phyloP scores from a whole-genome alignment of 2,329 filamentous ascomycete genomes.

The Penicillium sp. region DNA sequence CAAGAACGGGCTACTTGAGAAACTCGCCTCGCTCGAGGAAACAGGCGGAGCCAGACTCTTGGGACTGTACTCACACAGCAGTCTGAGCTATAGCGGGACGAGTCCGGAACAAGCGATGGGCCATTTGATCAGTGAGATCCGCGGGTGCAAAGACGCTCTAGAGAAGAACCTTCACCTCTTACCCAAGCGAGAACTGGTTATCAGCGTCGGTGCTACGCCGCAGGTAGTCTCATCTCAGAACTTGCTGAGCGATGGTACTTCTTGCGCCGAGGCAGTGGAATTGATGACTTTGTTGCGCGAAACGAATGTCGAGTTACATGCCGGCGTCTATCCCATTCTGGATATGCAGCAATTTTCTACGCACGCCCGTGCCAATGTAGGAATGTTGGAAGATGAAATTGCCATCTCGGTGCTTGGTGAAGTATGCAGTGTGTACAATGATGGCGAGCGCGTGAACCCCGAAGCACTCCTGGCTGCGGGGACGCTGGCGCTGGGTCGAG shows the following conservation, averaged over 20 bases:
- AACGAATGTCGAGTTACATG: constrained; percentile 65
- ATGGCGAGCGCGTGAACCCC: constrained; percentile 51
- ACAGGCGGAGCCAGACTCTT: constrained; percentile 45
- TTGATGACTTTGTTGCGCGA: constrained; percentile 32
- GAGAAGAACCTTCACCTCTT: constrained; percentile 18
- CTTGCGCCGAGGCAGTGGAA: constrained; percentile 34
- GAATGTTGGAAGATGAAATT: constrained; percentile 51
- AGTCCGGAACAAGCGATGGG: constrained; percentile 59
- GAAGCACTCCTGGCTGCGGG: constrained; percentile 72
- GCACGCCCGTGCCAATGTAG: constrained; percentile 53
- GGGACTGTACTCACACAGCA: constrained; percentile 72
- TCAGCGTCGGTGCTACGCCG: constrained; percentile 76
- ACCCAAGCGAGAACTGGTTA: constrained; percentile 43
- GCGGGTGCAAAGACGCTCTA: constrained; percentile 40
- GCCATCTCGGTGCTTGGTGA: constrained; percentile 70
- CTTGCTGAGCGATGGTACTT: constrained; percentile 40
- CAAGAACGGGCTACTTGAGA: constrained; percentile 33
- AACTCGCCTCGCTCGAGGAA: constrained; percentile 28
- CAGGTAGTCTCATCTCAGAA: constrained; percentile 68
- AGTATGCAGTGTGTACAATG: constrained; percentile 66
- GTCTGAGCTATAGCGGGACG: constrained; percentile 64
- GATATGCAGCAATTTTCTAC: constrained; percentile 79
- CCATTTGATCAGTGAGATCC: constrained; percentile 61
- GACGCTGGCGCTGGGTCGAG: constrained; percentile 67
- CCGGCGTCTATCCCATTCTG: constrained; percentile 71